A percentile compares a stretch with the other conserved stretches of the same genome.
Evolutionary conservation across 306 rosid species (phyloP).

Genomic region (Fragaria nilgerrensis): DNA sequence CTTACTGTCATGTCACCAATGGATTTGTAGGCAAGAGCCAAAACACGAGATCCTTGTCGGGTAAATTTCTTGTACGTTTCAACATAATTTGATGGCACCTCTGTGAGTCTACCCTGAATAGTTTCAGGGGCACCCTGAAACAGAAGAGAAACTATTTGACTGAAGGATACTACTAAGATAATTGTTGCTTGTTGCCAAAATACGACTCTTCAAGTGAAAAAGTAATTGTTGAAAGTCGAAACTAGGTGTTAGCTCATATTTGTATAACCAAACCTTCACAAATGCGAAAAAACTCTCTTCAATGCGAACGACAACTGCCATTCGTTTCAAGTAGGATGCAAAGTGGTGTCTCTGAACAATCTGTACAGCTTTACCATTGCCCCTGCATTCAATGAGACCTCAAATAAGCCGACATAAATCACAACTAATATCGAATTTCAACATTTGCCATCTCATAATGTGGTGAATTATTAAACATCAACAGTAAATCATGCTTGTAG

Average conservation of each 20-base stretch:
- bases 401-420: not conserved
- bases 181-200: not conserved
- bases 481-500: not conserved
- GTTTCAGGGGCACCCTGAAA: conserved; percentile 99
- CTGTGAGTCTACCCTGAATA: conserved; percentile 81
- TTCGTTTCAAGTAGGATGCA: conserved; percentile 90
- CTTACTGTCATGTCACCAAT: conserved; percentile 95
- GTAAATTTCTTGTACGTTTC: conserved; percentile 87
- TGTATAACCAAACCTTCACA: conserved; percentile 65
- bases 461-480: not conserved
- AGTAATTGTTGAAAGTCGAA: not conserved
- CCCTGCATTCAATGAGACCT: conserved; percentile 50
- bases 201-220: not conserved
- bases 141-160: conserved; percentile 1
- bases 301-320: conserved; percentile 95
- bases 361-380: conserved; percentile 79
- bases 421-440: not conserved
- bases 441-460: not conserved
- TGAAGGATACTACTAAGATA: not conserved
- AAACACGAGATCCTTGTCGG: conserved; percentile 98
- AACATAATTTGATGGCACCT: conserved; percentile 71
- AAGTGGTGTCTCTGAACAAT: conserved; percentile 97
- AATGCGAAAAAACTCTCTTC: conserved; percentile 86
- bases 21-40: conserved; percentile 93
- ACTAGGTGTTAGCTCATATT: too few species aligned